phyloP scores from a whole-genome alignment of 345 rosid species.

The Syzygium jambos region DNA sequence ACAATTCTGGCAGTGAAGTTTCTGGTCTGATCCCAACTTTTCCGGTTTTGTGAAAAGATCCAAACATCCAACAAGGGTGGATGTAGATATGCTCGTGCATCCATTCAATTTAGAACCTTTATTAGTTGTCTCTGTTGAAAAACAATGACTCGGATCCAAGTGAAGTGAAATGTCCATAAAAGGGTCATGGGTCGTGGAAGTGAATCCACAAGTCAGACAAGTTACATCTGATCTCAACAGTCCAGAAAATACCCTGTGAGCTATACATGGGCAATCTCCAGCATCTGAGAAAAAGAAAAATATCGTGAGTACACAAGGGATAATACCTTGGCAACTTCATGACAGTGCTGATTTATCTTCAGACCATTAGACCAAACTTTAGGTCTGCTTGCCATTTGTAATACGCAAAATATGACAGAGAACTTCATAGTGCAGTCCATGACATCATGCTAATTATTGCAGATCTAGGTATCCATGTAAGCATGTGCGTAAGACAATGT shows the following conservation, averaged over 20 bases:
- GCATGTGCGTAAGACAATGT: background rate
- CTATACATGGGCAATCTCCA: slow-evolving; percentile 79
- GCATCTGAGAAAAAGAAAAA: slow-evolving; percentile 33
- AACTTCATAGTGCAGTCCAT: background rate
- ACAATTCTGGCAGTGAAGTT: slow-evolving; percentile 75
- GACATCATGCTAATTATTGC: background rate
- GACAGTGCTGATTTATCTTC: background rate
- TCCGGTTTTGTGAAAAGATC: slow-evolving; percentile 77
- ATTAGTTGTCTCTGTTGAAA: slow-evolving; percentile 15
- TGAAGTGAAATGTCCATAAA: slow-evolving; percentile 87
- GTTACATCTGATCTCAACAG: slow-evolving; percentile 84
- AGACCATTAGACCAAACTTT: background rate
- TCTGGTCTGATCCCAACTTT: slow-evolving; percentile 85
- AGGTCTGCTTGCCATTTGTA: background rate
- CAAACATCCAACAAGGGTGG: slow-evolving; percentile 74
- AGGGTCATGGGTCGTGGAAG: slow-evolving; percentile 87
- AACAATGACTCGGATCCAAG: slow-evolving; percentile 36
- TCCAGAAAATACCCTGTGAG: slow-evolving; percentile 89
- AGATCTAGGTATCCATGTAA: background rate
- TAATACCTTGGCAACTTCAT: background rate
- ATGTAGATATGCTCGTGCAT: slow-evolving; percentile 12
- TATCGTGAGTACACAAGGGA: background rate
- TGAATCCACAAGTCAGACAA: slow-evolving; percentile 77
- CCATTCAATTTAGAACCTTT: slow-evolving; percentile 26
- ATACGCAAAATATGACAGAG: background rate